Percentiles rank a stretch among this genome's conserved stretches.
These are phyloP conservation scores for Lecanicillium sp. DNA, from an alignment of 2,329 filamentous ascomycete genomes.

Conservation along the genomic window DNA sequence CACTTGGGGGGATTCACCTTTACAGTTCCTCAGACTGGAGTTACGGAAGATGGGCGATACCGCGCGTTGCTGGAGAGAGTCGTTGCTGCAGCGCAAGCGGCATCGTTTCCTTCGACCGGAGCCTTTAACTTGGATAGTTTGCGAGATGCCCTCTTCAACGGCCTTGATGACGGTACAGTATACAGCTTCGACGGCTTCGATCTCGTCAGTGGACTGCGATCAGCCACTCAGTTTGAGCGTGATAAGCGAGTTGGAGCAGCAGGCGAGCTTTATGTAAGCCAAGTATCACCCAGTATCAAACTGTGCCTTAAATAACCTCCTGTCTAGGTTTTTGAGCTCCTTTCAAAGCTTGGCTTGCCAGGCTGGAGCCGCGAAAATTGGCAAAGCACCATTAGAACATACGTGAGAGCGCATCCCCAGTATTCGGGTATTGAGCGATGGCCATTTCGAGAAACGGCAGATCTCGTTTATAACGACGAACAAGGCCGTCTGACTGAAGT, in stretches of 20 bases:
- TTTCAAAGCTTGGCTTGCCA: slow-evolving; percentile 20
- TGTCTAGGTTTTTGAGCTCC: slow-evolving; percentile 29
- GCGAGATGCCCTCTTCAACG: background rate
- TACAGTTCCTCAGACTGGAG: background rate
- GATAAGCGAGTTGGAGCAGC: slow-evolving; percentile 16
- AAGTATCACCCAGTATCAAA: background rate
- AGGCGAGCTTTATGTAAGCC: slow-evolving; percentile 16
- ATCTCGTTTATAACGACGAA: slow-evolving; percentile 29
- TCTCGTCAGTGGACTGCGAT: slow-evolving; percentile 9
- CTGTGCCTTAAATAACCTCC: background rate
- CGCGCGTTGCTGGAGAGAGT: background rate
- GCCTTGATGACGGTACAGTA: background rate
- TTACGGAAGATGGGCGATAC: background rate
- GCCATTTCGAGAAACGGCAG: slow-evolving; percentile 32
- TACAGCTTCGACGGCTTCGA: slow-evolving; percentile 12
- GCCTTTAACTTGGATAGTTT: background rate
- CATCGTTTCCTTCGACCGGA: background rate
- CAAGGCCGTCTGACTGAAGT: slow-evolving; percentile 9
- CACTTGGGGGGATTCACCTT: background rate
- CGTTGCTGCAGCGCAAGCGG: background rate
- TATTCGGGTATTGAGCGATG: slow-evolving; percentile 31
- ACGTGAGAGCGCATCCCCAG: slow-evolving; percentile 25
- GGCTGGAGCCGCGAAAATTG: slow-evolving; percentile 31
- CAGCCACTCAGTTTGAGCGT: slow-evolving; percentile 13
- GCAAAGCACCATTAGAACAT: slow-evolving; percentile 35